Evolutionary conservation across 257 asterid species (phyloP).

Genomic region (Catharanthus roseus): DNA sequence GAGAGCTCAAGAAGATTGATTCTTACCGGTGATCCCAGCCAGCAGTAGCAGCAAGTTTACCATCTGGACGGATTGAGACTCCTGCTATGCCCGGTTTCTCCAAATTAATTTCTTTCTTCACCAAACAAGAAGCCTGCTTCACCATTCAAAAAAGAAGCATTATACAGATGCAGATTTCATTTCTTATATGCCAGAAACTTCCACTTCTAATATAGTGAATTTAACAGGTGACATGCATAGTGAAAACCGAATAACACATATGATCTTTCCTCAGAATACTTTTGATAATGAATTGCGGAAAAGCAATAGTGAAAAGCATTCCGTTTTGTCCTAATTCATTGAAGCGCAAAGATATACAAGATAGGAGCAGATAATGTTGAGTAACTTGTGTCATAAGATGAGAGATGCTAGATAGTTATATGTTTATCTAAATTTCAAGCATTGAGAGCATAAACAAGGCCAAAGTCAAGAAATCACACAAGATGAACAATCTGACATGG

Average conservation of each 20-base stretch:
- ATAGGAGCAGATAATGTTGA: not conserved
- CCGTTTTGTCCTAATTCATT: not conserved
- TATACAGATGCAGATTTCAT: not conserved
- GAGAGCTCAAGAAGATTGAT: not conserved
- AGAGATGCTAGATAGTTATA: not conserved
- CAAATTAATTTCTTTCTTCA: conserved; percentile 62
- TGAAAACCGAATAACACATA: not conserved
- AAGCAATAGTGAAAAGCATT: not conserved
- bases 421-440: not conserved
- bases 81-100: conserved; percentile 76
- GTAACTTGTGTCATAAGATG: not conserved
- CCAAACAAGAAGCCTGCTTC: conserved; percentile 51
- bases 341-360: not conserved
- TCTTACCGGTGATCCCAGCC: conserved; percentile 84
- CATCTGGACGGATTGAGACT: conserved; percentile 62
- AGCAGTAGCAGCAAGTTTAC: conserved; percentile 68
- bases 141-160: not conserved
- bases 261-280: not conserved
- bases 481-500: not conserved
- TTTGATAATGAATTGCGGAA: not conserved
- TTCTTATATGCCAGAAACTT: not conserved
- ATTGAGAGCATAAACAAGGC: not conserved
- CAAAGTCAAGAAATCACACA: not conserved
- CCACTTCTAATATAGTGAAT: too few species aligned
- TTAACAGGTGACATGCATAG: not conserved